phyloP scores from a whole-genome alignment of 2,329 filamentous ascomycete species.

The Penicillium sp. region DNA sequence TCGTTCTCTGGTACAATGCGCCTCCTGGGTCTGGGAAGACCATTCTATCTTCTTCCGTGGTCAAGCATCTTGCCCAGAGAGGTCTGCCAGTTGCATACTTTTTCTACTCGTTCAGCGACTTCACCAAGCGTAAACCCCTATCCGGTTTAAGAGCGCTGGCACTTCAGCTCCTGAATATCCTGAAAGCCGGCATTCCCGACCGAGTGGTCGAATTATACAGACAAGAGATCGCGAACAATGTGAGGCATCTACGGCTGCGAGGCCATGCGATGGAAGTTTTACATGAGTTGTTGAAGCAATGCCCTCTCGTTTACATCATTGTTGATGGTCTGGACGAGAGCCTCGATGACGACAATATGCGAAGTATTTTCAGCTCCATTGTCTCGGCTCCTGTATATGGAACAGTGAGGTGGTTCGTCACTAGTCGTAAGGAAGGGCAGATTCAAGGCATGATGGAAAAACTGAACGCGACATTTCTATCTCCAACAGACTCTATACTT shows the following conservation, averaged over 20 bases:
- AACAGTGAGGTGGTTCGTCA: not conserved
- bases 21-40: not conserved
- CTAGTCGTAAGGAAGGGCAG: not conserved
- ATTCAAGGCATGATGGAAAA: not conserved
- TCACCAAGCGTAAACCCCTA: not conserved
- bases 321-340: constrained; percentile 11
- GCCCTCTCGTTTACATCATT: not conserved
- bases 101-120: constrained; percentile 15
- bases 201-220: not conserved
- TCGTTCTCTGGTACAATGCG: not conserved
- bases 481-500: not conserved
- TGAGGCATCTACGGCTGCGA: not conserved
- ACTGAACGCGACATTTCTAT: not conserved
- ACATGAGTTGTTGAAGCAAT: constrained; percentile 5
- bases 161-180: not conserved
- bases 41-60: not conserved
- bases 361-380: not conserved
- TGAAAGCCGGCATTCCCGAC: not conserved
- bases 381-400: not conserved
- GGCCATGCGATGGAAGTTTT: not conserved
- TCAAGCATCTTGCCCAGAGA: constrained; percentile 2
- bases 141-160: not conserved
- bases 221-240: not conserved
- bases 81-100: constrained; percentile 7
- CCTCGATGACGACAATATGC: not conserved